A percentile compares a stretch with the other conserved stretches of the same genome.
phyloP scores from a whole-genome alignment of 163 green algal species.

The Chlorella variabilis region DNA sequence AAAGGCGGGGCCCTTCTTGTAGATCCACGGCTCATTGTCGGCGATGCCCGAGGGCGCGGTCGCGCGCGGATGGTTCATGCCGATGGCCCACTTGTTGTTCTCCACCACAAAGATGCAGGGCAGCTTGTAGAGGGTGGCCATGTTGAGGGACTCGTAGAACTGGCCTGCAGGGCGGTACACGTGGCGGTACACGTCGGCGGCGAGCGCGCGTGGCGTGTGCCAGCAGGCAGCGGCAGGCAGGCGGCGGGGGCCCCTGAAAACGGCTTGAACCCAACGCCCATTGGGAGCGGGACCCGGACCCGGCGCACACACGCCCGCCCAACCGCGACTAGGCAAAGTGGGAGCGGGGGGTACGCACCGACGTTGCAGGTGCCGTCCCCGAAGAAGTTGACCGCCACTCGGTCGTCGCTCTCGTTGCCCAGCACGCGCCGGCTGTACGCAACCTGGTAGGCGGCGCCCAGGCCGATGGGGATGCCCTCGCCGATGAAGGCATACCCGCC shows the following conservation, averaged over 20 bases:
- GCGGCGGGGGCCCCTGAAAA: too few species aligned
- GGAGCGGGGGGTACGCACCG: too few species aligned
- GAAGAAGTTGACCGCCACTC: conserved; percentile 90
- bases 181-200: too few species aligned
- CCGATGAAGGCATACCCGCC: conserved; percentile 93
- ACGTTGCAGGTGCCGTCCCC: conserved; percentile 97
- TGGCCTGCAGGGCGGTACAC: conserved; percentile 53
- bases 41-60: conserved; percentile 66
- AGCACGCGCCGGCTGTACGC: conserved; percentile 90
- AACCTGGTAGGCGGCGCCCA: conserved; percentile 92
- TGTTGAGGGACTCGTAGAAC: conserved; percentile 97
- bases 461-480: conserved; percentile 96
- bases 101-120: conserved; percentile 99
- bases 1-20: conserved; percentile 98
- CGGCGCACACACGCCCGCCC: too few species aligned
- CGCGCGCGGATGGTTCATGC: conserved; percentile 93
- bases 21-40: conserved; percentile 92
- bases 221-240: neutral
- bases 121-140: conserved; percentile 98
- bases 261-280: too few species aligned
- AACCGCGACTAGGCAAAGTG: too few species aligned
- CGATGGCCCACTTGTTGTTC: conserved; percentile 99
- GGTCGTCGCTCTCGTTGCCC: conserved; percentile 76
- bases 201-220: too few species aligned
- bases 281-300: too few species aligned